Percentiles rank a stretch among this genome's conserved stretches.
phyloP scores from a whole-genome alignment of 345 rosid species.

The Toxicodendron radicans region DNA sequence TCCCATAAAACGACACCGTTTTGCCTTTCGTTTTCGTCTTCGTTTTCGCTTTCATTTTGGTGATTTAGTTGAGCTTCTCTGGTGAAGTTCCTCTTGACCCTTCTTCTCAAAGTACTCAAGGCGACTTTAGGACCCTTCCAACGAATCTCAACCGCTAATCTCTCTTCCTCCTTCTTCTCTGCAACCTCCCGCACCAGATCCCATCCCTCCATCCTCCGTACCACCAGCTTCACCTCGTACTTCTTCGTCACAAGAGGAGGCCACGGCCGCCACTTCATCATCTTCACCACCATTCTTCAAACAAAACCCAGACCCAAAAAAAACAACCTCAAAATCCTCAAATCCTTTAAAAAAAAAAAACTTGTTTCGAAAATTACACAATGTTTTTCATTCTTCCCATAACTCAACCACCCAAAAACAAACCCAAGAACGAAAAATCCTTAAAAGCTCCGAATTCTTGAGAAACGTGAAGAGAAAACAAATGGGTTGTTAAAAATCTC shows the following conservation, averaged over 20 bases:
- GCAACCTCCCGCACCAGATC: conserved; percentile 56
- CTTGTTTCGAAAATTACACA: not conserved
- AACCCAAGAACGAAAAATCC: not conserved
- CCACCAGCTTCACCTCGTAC: conserved; percentile 68
- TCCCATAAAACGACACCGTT: conserved; percentile 68
- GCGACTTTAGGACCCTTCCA: conserved; percentile 97
- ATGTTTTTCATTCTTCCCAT: not conserved
- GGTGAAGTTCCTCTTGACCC: conserved; percentile 84
- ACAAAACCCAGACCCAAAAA: not conserved
- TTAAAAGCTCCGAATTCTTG: conserved; percentile 3
- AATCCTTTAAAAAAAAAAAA: not conserved
- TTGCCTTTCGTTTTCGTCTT: not conserved
- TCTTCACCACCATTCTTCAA: conserved; percentile 80
- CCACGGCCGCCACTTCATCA: conserved; percentile 99
- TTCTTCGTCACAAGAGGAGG: conserved; percentile 74
- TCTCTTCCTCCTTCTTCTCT: conserved; percentile 32
- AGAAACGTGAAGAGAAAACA: not conserved
- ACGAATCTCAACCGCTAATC: conserved; percentile 74
- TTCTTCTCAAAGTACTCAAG: conserved; percentile 66
- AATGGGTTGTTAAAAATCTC: not conserved
- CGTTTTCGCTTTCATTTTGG: not conserved
- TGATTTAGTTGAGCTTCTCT: conserved; percentile 32
- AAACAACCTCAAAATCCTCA: conserved; percentile 8
- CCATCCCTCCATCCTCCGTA: conserved; percentile 78
- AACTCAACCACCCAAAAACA: not conserved